Base-by-base conservation (phyloP, 768 basidiomycete species). In the Suillus subluteus region DNA sequence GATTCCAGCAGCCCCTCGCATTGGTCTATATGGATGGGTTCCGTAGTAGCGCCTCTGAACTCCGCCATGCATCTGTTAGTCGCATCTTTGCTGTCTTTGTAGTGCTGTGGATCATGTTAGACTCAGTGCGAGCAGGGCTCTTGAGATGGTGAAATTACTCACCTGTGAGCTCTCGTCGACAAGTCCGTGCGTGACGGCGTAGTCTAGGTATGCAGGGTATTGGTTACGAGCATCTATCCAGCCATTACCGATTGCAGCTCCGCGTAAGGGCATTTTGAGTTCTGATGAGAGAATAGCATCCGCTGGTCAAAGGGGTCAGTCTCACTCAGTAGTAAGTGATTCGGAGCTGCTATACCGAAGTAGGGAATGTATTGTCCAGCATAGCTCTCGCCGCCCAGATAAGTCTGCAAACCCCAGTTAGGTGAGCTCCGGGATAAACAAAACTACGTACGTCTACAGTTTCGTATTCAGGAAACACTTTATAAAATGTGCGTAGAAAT, bases 311-410 rank as follows among this genome's bases (percentile, higher is more conserved):
- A 37, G 56, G 40, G 26, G 58, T 52, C 9, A 52, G 54, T 15
- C 11, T 48, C n/a, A 38, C 32, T 38, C 35, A 21, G n/a, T 58
- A 30, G 12, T 58, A 26, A 63, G 62, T 30, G 58, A 50, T 54
- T 46, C 37, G 16, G 48, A 16, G 6, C 46, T 41, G 11, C 74
- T 81, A 69, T 71, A 91, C 94, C 94, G 72, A 96, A 96, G 77
- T 94, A 97, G 5, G 98, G 98, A 72, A 99, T 97, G 82, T 92
- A 99, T 80, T 99, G 96, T 30, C 98, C 98, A 35, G 96, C 98
- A 76, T 89, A 99, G 67, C 94, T 96, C 82, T 99, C 98, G 66
- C 98, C 98, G 0, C 92, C 93, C 5, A 99, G 79, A 78, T 96
- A 99, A 7, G 96, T 98, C 96, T 99, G 74, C 9, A 30, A n/a